These are phyloP conservation scores for Trifolium dubium DNA, from an alignment of 306 rosid species.

Conservation along the genomic window DNA sequence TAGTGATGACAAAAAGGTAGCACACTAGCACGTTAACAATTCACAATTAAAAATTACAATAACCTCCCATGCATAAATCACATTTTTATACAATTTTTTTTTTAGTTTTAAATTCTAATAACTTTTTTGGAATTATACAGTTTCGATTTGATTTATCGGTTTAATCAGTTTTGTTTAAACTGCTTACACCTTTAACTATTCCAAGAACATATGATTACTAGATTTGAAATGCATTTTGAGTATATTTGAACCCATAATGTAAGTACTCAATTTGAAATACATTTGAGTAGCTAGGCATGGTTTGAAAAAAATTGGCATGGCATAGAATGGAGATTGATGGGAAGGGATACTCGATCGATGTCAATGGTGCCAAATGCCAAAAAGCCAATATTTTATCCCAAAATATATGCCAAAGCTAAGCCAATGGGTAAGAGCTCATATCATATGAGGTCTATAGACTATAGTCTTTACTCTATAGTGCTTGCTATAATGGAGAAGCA, in stretches of 20 bases:
- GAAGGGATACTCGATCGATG: neutral
- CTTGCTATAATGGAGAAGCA: neutral
- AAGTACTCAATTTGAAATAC: neutral
- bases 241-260: neutral
- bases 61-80: neutral
- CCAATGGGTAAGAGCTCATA: neutral
- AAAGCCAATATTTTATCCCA: no score
- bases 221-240: no score
- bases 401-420: neutral
- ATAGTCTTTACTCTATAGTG: neutral
- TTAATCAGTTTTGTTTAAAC: no score
- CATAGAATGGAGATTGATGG: neutral
- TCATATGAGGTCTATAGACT: constrained; percentile 1
- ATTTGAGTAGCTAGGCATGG: neutral
- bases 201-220: neutral
- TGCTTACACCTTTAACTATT: no score
- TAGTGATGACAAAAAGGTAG: neutral
- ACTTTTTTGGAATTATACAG: no score
- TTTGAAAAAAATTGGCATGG: neutral
- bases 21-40: neutral
- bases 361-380: constrained; percentile 3
- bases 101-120: neutral
- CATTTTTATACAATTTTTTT: neutral
- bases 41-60: constrained; percentile 7
- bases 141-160: no score